Evolutionary conservation across 352 stramenopile genomes (phyloP).

Genomic region (Pelagophyceae sp.): DNA sequence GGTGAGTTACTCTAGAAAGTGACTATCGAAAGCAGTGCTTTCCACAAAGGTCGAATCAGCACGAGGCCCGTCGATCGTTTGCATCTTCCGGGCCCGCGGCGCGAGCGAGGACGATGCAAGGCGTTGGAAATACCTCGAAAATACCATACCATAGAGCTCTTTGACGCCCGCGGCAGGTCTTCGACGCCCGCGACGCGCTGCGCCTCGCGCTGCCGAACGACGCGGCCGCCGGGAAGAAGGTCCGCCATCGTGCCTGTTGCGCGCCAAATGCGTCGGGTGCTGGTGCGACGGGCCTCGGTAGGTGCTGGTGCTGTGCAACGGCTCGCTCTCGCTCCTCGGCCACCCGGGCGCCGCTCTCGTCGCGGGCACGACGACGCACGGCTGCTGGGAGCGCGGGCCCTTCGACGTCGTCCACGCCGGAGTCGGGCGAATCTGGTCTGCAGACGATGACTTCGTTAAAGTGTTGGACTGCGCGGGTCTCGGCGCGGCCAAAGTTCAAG

Average conservation of each 20-base stretch:
- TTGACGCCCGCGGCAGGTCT: too few species aligned
- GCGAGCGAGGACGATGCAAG: too few species aligned
- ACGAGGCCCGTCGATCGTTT: too few species aligned
- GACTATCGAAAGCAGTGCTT: too few species aligned
- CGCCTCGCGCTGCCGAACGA: not conserved
- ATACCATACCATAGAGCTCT: too few species aligned
- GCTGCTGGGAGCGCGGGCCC: not conserved
- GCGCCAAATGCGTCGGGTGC: not conserved
- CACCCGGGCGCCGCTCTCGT: not conserved
- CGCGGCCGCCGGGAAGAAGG: not conserved
- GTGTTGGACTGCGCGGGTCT: not conserved
- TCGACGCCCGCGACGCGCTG: not conserved
- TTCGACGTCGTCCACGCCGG: constrained; percentile 10
- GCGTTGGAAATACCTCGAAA: too few species aligned
- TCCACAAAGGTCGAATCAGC: too few species aligned
- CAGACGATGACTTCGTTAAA: not conserved
- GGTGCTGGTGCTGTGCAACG: not conserved
- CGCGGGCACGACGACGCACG: constrained; percentile 6
- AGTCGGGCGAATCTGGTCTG: not conserved
- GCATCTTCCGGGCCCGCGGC: too few species aligned
- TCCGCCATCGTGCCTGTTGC: not conserved
- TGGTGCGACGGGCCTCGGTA: not conserved
- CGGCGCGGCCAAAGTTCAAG: not conserved
- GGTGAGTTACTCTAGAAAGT: too few species aligned
- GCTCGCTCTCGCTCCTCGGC: not conserved